These are phyloP conservation scores for Cynanchum wilfordii DNA, from an alignment of 257 asterid genomes.

Conservation along the genomic window DNA sequence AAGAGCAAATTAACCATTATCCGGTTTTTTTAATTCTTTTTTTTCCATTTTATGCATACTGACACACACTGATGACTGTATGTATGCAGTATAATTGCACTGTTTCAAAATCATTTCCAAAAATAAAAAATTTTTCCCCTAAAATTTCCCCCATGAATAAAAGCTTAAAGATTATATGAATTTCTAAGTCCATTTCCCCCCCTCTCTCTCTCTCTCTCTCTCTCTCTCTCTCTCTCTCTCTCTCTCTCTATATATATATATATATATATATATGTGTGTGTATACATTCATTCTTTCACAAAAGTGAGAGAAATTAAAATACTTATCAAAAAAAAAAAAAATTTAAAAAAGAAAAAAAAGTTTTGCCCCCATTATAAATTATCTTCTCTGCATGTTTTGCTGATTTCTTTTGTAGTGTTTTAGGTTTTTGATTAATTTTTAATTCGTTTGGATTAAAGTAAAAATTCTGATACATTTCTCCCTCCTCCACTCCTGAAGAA, in stretches of 20 bases:
- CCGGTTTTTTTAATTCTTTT: no score
- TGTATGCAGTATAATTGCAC: no score
- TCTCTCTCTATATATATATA: background rate
- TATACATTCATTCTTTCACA: background rate
- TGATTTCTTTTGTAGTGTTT: background rate
- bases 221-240: background rate
- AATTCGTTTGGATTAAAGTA: background rate
- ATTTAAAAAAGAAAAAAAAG: no score
- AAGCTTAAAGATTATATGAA: background rate
- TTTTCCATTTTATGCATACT: no score
- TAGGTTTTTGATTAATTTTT: no score
- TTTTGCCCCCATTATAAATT: no score
- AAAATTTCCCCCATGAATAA: background rate
- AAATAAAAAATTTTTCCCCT: background rate
- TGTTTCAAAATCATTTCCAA: background rate
- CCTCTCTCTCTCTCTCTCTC: no score
- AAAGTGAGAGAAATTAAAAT: background rate
- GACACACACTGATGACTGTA: no score
- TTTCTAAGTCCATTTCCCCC: background rate
- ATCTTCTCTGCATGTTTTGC: conserved; percentile 13
- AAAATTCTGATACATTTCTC: background rate
- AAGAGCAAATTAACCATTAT: no score
- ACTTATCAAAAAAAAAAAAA: no score
- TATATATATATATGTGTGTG: no score
- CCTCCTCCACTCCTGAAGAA: background rate